Evolutionary conservation across 345 rosid genomes (phyloP).

Genomic region (Eutrema yunnanense): DNA sequence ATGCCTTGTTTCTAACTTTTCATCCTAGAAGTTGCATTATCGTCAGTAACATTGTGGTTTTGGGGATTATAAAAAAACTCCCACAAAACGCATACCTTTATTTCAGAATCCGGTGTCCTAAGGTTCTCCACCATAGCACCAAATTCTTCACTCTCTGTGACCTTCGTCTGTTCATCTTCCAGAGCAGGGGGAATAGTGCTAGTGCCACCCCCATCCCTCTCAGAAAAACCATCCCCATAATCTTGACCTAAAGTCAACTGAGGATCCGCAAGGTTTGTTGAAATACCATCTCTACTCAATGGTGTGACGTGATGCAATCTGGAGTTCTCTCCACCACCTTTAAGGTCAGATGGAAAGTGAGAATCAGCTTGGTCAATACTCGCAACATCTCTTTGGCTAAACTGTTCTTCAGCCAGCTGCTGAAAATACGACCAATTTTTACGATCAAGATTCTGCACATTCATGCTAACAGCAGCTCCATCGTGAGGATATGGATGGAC

Average conservation of each 20-base stretch:
- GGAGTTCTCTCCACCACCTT: slow-evolving; percentile 32
- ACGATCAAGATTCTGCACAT: slow-evolving; percentile 68
- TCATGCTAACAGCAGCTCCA: slow-evolving; percentile 63
- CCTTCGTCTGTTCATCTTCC: slow-evolving; percentile 34
- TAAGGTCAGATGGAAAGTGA: slow-evolving; percentile 30
- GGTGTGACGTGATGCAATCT: slow-evolving; percentile 36
- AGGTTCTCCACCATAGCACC: slow-evolving; percentile 60
- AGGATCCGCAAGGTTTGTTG: slow-evolving; percentile 35
- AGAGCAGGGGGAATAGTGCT: slow-evolving; percentile 21
- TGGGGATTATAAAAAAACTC: slow-evolving; percentile 14
- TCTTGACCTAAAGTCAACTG: slow-evolving; percentile 41
- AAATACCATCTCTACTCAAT: slow-evolving; percentile 33
- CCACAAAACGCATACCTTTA: slow-evolving; percentile 44
- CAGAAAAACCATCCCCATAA: slow-evolving; percentile 30
- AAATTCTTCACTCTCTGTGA: slow-evolving; percentile 58
- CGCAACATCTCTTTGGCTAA: slow-evolving; percentile 46
- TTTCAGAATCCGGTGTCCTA: slow-evolving; percentile 42
- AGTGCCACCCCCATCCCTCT: slow-evolving; percentile 26
- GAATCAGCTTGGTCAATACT: slow-evolving; percentile 52
- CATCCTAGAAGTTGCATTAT: slow-evolving; percentile 45
- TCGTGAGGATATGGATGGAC: slow-evolving; percentile 35
- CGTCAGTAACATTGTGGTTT: slow-evolving; percentile 3
- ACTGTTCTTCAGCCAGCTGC: slow-evolving; percentile 70
- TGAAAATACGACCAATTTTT: slow-evolving; percentile 86
- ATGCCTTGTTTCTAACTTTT: slow-evolving; percentile 43